Evolutionary conservation across 2,329 filamentous ascomycete genomes (phyloP).

Genomic region (Ploettnerulaceae sp.): DNA sequence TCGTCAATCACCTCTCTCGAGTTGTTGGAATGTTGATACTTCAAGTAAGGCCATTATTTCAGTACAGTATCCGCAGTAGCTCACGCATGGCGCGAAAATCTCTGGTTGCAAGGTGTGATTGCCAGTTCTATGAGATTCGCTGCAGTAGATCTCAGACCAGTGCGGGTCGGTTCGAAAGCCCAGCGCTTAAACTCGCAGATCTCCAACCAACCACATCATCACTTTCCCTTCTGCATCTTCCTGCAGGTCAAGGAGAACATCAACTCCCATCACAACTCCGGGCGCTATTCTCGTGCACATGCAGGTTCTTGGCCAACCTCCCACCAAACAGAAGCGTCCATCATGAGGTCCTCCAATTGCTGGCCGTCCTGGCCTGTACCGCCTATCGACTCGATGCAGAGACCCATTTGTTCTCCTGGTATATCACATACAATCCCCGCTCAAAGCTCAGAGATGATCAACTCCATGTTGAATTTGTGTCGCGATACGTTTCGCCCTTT

Average conservation of each 20-base stretch:
- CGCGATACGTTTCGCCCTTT: conserved; percentile 30
- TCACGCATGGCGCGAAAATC: conserved; percentile 4
- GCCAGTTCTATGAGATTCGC: background rate
- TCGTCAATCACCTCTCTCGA: background rate
- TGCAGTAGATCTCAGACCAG: too few relatives aligned
- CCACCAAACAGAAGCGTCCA: conserved; percentile 9
- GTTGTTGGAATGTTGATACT: conserved; percentile 1
- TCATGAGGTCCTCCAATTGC: conserved; percentile 11
- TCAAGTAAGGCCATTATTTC: conserved; percentile 4
- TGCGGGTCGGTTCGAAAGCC: too few relatives aligned
- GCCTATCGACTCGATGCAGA: conserved; percentile 11
- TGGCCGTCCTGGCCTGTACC: conserved; percentile 12
- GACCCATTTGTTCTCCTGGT: conserved; percentile 6
- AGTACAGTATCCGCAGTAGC: conserved; percentile 8
- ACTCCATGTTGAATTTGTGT: conserved; percentile 28
- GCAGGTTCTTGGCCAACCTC: conserved; percentile 21
- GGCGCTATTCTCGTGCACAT: conserved; percentile 24
- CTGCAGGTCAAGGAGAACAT: background rate
- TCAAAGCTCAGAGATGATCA: conserved; percentile 10
- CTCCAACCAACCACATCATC: conserved; percentile 14
- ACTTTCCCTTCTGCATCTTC: background rate
- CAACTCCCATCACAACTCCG: conserved; percentile 16
- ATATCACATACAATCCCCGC: conserved; percentile 28
- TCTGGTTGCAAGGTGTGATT: background rate
- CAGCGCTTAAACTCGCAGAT: conserved; percentile 18